Conservation (phyloP, 345 rosid genomes). For the Hibiscus syriacus region DNA sequence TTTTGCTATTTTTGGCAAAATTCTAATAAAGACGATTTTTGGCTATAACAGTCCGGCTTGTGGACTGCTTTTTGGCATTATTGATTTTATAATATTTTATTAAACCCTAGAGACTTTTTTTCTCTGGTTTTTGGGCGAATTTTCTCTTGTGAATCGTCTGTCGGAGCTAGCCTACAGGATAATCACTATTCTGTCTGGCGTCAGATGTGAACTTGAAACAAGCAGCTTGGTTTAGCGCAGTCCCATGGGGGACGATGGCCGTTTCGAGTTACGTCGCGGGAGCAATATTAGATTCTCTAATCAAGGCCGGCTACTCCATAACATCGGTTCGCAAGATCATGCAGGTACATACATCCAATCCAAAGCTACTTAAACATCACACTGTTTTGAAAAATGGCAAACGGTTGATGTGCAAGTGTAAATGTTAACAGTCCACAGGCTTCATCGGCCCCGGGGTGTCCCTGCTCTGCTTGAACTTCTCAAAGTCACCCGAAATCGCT, state of each 20-base stretch:
- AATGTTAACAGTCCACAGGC: conserved; percentile 57
- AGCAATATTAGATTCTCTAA: conserved; percentile 49
- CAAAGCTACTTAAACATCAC: not conserved
- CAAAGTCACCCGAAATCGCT: conserved; percentile 61
- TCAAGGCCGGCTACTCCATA: conserved; percentile 65
- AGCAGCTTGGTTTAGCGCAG: conserved; percentile 98
- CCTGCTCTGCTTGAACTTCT: conserved; percentile 68
- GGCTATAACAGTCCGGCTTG: too few relatives aligned
- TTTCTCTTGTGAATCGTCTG: too few relatives aligned
- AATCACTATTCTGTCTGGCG: too few relatives aligned
- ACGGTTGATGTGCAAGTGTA: not conserved
- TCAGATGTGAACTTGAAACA: conserved; percentile 82
- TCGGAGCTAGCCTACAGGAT: too few relatives aligned
- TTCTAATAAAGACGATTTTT: too few relatives aligned
- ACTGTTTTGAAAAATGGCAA: not conserved
- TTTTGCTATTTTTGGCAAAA: too few relatives aligned
- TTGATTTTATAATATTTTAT: too few relatives aligned
- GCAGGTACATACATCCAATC: conserved; percentile 62
- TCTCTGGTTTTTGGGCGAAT: too few relatives aligned
- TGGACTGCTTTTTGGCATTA: too few relatives aligned
- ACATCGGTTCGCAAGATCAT: conserved; percentile 78
- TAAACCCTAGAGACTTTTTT: too few relatives aligned
- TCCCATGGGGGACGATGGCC: conserved; percentile 97
- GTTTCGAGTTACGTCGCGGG: conserved; percentile 78
- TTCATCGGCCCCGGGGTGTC: conserved; percentile 86